Evolutionary conservation across 805 yeast genomes (phyloP).

Genomic region (Vanderwaltozyma yarrowii): DNA sequence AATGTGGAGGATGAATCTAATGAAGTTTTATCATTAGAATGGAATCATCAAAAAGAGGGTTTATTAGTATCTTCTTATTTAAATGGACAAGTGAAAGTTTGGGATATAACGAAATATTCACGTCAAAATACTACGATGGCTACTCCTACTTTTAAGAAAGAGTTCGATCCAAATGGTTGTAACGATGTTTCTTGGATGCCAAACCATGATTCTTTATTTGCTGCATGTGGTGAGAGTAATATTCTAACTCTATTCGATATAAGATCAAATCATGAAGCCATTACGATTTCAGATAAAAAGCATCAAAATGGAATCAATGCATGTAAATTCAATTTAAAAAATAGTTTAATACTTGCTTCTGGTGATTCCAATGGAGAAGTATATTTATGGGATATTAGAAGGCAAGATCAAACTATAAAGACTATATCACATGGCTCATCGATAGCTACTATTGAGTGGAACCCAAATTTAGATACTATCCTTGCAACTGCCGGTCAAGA

Average conservation of each 20-base stretch:
- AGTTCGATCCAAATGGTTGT: slow-evolving; percentile 38
- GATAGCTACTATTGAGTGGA: slow-evolving; percentile 66
- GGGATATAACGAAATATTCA: slow-evolving; percentile 48
- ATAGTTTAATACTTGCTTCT: slow-evolving; percentile 49
- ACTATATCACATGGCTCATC: slow-evolving; percentile 35
- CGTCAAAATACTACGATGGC: slow-evolving; percentile 17
- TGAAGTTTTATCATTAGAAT: slow-evolving; percentile 64
- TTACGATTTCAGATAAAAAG: not conserved
- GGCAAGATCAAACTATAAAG: slow-evolving; percentile 24
- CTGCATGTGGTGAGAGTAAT: slow-evolving; percentile 58
- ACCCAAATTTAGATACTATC: slow-evolving; percentile 41
- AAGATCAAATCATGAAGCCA: slow-evolving; percentile 25
- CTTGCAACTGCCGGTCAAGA: slow-evolving; percentile 59
- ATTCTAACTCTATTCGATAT: slow-evolving; percentile 42
- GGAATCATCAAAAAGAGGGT: slow-evolving; percentile 63
- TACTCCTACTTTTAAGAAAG: slow-evolving; percentile 12
- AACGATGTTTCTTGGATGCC: slow-evolving; percentile 69
- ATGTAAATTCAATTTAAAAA: slow-evolving; percentile 48
- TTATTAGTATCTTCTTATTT: slow-evolving; percentile 48
- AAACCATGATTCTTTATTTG: slow-evolving; percentile 49
- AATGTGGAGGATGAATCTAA: slow-evolving; percentile 15
- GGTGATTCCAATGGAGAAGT: slow-evolving; percentile 55
- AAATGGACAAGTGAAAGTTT: slow-evolving; percentile 53
- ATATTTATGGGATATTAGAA: slow-evolving; percentile 58
- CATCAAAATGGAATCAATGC: slow-evolving; percentile 39